phyloP scores from a whole-genome alignment of 2,329 filamentous ascomycete species.

The Beauveria sp. region DNA sequence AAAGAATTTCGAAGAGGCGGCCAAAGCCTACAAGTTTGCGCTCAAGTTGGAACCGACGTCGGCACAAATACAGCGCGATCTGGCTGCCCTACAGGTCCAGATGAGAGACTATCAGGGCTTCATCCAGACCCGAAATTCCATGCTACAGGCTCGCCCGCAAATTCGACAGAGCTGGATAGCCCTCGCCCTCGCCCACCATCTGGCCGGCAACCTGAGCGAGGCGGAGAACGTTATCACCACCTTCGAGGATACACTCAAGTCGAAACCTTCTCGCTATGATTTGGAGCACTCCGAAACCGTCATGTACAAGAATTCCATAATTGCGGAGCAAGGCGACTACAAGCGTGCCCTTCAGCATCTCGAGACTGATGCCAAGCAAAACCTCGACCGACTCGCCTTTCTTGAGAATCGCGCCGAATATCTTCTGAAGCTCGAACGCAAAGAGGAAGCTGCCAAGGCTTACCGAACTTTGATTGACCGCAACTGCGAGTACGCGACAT shows the following conservation, averaged over 20 bases:
- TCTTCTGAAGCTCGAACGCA: constrained; percentile 66
- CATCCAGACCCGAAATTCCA: constrained; percentile 76
- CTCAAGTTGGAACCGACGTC: constrained; percentile 90
- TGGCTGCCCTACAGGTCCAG: constrained; percentile 89
- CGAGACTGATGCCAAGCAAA: constrained; percentile 66
- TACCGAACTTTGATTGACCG: constrained; percentile 76
- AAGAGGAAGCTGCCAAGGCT: constrained; percentile 71
- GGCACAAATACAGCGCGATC: constrained; percentile 84
- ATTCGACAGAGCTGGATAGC: constrained; percentile 94
- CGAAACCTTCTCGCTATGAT: constrained; percentile 66
- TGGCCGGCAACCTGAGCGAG: constrained; percentile 75
- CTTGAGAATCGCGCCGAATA: constrained; percentile 84
- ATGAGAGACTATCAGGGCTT: constrained; percentile 95
- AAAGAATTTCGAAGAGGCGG: constrained; percentile 98
- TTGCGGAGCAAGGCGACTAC: constrained; percentile 79
- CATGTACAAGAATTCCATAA: constrained; percentile 92
- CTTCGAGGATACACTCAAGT: constrained; percentile 89
- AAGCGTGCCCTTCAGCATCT: constrained; percentile 82
- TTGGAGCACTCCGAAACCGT: constrained; percentile 90
- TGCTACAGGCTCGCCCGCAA: constrained; percentile 77
- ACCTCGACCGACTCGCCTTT: constrained; percentile 75
- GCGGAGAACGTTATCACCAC: constrained; percentile 87
- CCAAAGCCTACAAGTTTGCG: constrained; percentile 98
- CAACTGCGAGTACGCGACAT: constrained; percentile 79
- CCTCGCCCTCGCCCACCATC: constrained; percentile 86